A percentile compares a stretch with the other conserved stretches of the same genome.
Evolutionary conservation across 2,329 filamentous ascomycete species (phyloP).

Genomic region (Colletotrichum viniferum): DNA sequence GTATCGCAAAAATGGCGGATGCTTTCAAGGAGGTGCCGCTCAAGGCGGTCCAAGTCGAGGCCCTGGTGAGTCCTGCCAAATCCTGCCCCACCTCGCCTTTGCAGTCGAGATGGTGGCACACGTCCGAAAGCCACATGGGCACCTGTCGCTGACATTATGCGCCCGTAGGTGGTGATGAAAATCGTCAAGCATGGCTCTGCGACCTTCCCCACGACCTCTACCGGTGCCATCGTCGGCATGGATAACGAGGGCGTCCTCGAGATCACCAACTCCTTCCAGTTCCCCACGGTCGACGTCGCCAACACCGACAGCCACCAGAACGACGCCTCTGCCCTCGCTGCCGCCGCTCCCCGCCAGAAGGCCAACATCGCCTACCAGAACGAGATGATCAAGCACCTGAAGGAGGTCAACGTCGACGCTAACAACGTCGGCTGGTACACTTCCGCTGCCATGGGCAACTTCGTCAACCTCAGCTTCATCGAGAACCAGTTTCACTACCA

Average conservation of each 20-base stretch:
- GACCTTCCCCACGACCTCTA: constrained; percentile 86
- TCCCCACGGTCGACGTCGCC: constrained; percentile 80
- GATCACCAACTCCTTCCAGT: constrained; percentile 94
- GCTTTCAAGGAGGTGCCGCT: constrained; percentile 71
- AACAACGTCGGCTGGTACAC: constrained; percentile 99
- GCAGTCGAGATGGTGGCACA: neutral
- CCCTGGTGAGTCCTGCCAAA: constrained; percentile 69
- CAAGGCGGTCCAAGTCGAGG: constrained; percentile 91
- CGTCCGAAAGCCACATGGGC: neutral
- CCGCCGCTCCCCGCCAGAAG: constrained; percentile 90
- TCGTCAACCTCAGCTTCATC: constrained; percentile 91
- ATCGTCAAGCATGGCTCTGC: constrained; percentile 95
- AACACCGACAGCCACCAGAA: constrained; percentile 75
- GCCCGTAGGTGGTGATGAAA: constrained; percentile 85
- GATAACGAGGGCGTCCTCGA: constrained; percentile 82
- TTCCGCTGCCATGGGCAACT: constrained; percentile 98
- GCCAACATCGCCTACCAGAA: constrained; percentile 86
- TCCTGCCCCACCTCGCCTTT: constrained; percentile 38
- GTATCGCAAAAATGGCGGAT: constrained; percentile 59
- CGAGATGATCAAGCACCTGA: constrained; percentile 96
- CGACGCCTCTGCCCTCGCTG: constrained; percentile 76
- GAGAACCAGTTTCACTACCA: constrained; percentile 99
- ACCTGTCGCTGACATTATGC: constrained; percentile 22
- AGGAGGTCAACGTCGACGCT: constrained; percentile 97
- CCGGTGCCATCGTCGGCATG: constrained; percentile 92